A percentile compares a stretch with the other conserved stretches of the same genome.
phyloP scores from a whole-genome alignment of 2,329 filamentous ascomycete species.

The Cladobotryum protrusum region DNA sequence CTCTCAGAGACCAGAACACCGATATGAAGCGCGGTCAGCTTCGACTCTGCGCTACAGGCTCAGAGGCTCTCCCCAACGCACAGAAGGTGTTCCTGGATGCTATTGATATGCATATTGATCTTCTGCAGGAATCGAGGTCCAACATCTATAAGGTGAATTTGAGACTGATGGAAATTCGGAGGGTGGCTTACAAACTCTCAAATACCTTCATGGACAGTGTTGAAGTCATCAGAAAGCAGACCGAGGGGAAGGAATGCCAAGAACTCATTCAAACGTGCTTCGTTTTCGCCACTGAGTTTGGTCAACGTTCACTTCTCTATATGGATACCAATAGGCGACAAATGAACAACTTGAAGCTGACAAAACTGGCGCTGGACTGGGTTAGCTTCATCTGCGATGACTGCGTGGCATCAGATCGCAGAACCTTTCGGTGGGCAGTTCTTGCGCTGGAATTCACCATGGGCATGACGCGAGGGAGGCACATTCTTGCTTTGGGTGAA shows the following conservation, averaged over 20 bases:
- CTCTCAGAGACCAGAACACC: conserved; percentile 69
- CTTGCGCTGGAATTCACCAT: conserved; percentile 93
- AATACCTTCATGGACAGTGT: conserved; percentile 99
- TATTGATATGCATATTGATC: conserved; percentile 79
- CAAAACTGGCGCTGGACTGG: conserved; percentile 91
- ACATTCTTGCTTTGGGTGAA: conserved; percentile 85
- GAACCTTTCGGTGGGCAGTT: conserved; percentile 96
- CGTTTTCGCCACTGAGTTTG: conserved; percentile 97
- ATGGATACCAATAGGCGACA: conserved; percentile 93
- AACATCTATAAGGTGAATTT: conserved; percentile 89
- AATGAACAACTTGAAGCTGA: conserved; percentile 95
- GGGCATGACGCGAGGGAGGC: conserved; percentile 90
- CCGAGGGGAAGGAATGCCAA: conserved; percentile 76
- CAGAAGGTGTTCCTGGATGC: conserved; percentile 68
- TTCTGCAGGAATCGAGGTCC: conserved; percentile 85
- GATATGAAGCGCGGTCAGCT: conserved; percentile 84
- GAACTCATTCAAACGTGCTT: conserved; percentile 98
- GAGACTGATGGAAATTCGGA: conserved; percentile 88
- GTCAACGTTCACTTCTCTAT: conserved; percentile 86
- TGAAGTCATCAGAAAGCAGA: conserved; percentile 83
- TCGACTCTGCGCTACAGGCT: conserved; percentile 82
- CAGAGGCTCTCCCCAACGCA: conserved; percentile 72
- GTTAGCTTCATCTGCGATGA: conserved; percentile 97
- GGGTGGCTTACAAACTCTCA: conserved; percentile 90
- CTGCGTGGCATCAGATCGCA: conserved; percentile 86